Percentiles rank a stretch among this genome's conserved stretches.
Conservation (phyloP, 192 early-diverging fungal genomes). For the Coemansia sp. region DNA sequence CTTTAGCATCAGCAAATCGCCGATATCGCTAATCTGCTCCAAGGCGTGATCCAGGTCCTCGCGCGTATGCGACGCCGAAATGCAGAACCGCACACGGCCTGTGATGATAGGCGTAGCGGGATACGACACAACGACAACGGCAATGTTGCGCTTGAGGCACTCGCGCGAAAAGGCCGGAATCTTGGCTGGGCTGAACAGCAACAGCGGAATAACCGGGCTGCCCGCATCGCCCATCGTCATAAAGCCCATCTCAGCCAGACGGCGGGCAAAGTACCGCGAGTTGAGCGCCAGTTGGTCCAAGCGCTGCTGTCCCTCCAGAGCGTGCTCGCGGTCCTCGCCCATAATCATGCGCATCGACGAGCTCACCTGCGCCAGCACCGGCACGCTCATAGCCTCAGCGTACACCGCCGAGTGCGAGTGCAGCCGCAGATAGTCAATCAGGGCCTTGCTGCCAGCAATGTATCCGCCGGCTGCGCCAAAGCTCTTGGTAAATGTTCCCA, state of each 20-base stretch:
- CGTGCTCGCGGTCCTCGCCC: constrained; percentile 81
- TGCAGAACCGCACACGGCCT: constrained; percentile 90
- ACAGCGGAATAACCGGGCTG: constrained; percentile 86
- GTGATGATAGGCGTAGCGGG: constrained; percentile 98
- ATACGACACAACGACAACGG: constrained; percentile 95
- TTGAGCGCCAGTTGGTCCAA: constrained; percentile 87
- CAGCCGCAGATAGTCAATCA: constrained; percentile 80
- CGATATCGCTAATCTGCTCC: constrained; percentile 70
- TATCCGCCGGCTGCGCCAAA: constrained; percentile 98
- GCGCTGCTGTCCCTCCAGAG: constrained; percentile 76
- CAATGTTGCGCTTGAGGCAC: constrained; percentile 82
- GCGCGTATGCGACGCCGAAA: constrained; percentile 90
- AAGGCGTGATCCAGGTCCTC: constrained; percentile 84
- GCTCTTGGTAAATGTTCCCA: constrained; percentile 98
- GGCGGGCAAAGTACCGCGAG: constrained; percentile 75
- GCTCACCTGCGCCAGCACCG: constrained; percentile 86
- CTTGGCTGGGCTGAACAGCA: constrained; percentile 94
- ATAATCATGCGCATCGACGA: constrained; percentile 89
- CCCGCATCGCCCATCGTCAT: constrained; percentile 87
- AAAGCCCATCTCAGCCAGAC: constrained; percentile 84
- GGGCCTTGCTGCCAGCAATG: constrained; percentile 71
- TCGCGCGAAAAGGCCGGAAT: constrained; percentile 96
- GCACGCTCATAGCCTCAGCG: constrained; percentile 83
- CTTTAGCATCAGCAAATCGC: constrained; percentile 71
- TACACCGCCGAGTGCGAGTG: constrained; percentile 82